These are phyloP conservation scores for Trypanosoma melophagium DNA, from an alignment of 208 protist genomes.

Conservation along the genomic window DNA sequence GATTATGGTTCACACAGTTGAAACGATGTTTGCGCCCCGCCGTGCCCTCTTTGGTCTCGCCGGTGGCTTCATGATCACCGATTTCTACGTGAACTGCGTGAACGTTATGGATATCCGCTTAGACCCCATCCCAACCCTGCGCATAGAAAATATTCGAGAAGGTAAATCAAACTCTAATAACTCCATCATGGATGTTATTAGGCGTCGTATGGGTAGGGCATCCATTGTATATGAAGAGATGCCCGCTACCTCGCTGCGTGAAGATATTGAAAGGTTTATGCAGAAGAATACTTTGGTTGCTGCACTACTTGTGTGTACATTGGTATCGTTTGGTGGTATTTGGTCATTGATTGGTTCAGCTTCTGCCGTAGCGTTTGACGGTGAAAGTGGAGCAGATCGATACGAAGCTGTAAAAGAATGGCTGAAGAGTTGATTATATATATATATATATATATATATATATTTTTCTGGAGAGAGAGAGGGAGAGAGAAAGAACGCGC, in stretches of 20 bases:
- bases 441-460: conserved; percentile 22
- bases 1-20: too few relatives aligned
- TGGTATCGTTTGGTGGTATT: conserved; percentile 50
- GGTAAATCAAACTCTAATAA: neutral
- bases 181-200: neutral
- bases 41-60: conserved; percentile 32
- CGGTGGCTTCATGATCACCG: conserved; percentile 46
- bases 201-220: neutral
- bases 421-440: conserved; percentile 21
- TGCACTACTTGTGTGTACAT: conserved; percentile 13
- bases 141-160: neutral
- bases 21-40: conserved; percentile 17
- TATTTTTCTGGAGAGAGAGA: neutral
- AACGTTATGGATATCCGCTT: conserved; percentile 23
- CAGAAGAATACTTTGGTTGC: conserved; percentile 24
- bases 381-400: conserved; percentile 36
- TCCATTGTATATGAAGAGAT: neutral
- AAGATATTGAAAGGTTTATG: conserved; percentile 47
- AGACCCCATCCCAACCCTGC: neutral
- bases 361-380: conserved; percentile 31
- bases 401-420: conserved; percentile 49
- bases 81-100: conserved; percentile 28
- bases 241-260: conserved; percentile 24
- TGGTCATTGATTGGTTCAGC: conserved; percentile 39
- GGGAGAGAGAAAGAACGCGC: neutral